These are phyloP conservation scores for Coccomyxa subellipsoidea DNA, from an alignment of 163 green algal species.

Conservation along the genomic window DNA sequence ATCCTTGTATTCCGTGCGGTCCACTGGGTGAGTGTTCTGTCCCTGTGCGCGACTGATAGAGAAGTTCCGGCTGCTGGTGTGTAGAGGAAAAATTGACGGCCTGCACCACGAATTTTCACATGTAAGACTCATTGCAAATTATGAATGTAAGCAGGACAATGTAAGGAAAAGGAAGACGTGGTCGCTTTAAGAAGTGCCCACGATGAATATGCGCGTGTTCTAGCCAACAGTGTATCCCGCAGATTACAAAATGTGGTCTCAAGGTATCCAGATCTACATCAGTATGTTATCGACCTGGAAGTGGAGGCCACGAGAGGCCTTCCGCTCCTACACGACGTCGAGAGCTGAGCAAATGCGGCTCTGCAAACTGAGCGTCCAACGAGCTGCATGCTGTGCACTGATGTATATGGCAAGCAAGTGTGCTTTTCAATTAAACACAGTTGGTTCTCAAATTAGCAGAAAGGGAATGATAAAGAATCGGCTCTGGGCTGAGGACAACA, in stretches of 20 bases:
- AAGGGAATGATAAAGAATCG: not conserved
- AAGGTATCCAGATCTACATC: too few relatives aligned
- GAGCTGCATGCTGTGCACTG: not conserved
- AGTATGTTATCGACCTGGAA: too few relatives aligned
- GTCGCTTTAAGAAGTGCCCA: not conserved
- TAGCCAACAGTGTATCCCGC: not conserved
- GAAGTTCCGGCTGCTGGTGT: not conserved
- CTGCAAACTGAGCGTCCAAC: not conserved
- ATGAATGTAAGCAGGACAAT: not conserved
- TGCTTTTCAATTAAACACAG: too few relatives aligned
- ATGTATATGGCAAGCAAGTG: too few relatives aligned
- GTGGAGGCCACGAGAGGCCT: not conserved
- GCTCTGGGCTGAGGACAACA: not conserved
- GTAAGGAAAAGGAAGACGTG: not conserved
- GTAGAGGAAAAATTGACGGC: not conserved
- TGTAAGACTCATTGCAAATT: too few relatives aligned
- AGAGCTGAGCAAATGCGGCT: not conserved
- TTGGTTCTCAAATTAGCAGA: too few relatives aligned
- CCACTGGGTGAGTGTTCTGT: not conserved
- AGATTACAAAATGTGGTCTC: too few relatives aligned
- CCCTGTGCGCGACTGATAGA: not conserved
- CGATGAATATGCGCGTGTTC: not conserved
- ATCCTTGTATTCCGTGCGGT: not conserved
- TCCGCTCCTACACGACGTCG: not conserved
- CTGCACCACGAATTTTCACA: not conserved